These are phyloP conservation scores for Chrysoporthe puriensis DNA, from an alignment of 2,329 filamentous ascomycete species.

Conservation along the genomic window DNA sequence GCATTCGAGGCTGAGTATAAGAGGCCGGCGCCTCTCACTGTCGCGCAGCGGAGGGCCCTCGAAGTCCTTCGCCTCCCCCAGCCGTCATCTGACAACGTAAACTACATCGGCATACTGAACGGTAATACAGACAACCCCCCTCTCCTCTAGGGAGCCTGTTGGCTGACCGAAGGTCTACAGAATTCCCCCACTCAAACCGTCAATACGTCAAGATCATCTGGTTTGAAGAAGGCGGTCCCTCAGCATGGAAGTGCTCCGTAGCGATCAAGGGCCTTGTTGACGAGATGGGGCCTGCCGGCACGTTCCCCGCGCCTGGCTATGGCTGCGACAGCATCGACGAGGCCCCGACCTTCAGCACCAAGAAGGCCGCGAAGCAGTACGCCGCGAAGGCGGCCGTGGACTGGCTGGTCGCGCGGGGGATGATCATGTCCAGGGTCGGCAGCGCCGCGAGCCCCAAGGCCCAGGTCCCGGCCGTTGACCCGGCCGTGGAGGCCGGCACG, in stretches of 20 bases:
- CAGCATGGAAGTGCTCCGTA: constrained; percentile 35
- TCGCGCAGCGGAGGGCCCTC: constrained; percentile 45
- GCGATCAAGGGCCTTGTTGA: constrained; percentile 30
- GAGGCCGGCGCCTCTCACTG: constrained; percentile 42
- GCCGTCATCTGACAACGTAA: constrained; percentile 30
- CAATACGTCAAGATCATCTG: constrained; percentile 30
- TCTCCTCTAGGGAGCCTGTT: background rate
- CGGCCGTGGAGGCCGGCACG: background rate
- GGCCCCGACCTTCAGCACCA: constrained; percentile 46
- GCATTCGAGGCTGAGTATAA: constrained; percentile 38
- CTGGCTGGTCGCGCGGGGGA: constrained; percentile 41
- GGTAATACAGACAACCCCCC: constrained; percentile 36
- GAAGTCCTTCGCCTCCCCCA: constrained; percentile 37
- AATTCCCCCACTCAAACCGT: background rate
- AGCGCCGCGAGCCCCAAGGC: background rate
- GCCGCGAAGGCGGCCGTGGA: constrained; percentile 53
- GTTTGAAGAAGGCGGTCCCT: constrained; percentile 30
- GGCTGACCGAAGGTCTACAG: background rate
- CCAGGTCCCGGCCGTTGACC: background rate
- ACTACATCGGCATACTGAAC: constrained; percentile 46
- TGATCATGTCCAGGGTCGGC: constrained; percentile 32
- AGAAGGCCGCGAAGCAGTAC: constrained; percentile 59
- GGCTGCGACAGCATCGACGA: constrained; percentile 25
- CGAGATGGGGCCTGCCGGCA: constrained; percentile 35
- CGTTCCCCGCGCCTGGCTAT: constrained; percentile 18